These are phyloP conservation scores for Solanum acaule DNA, from an alignment of 257 asterid species.

Conservation along the genomic window DNA sequence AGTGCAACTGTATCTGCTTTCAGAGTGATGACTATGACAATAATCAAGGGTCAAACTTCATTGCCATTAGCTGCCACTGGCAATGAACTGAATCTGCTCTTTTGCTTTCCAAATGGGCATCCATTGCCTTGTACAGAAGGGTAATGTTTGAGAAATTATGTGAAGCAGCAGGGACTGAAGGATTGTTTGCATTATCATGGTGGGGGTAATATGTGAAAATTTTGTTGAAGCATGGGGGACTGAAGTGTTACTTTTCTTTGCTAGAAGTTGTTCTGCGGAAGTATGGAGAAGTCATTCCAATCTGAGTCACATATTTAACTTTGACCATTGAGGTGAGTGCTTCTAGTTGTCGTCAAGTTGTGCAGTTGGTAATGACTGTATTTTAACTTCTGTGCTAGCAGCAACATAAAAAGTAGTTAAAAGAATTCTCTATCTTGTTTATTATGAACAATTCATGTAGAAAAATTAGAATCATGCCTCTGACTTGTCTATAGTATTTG, in stretches of 20 bases:
- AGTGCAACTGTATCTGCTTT: not conserved
- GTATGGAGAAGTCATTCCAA: not conserved
- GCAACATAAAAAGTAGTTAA: not conserved
- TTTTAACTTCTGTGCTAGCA: not conserved
- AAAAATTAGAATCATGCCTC: not conserved
- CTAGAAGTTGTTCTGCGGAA: not conserved
- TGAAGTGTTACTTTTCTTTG: not conserved
- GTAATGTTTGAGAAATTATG: not conserved
- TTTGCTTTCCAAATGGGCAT: not conserved
- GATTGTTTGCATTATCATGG: not conserved
- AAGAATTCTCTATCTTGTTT: not conserved
- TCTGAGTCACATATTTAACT: not conserved
- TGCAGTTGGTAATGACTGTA: not conserved
- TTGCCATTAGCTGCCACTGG: not conserved
- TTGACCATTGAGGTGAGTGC: not conserved
- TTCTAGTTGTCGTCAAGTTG: not conserved
- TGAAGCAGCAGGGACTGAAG: not conserved
- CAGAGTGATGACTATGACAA: not conserved
- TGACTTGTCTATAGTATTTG: not conserved
- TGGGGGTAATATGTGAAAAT: not conserved
- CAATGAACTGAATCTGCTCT: not conserved
- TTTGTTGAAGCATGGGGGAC: not conserved
- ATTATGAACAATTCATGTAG: not conserved
- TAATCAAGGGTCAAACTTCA: not conserved
- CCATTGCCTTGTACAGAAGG: not conserved